Percentiles rank a stretch among this genome's conserved stretches.
These are phyloP conservation scores for Casuarina equisetifolia DNA, from an alignment of 306 rosid genomes.

Conservation along the genomic window DNA sequence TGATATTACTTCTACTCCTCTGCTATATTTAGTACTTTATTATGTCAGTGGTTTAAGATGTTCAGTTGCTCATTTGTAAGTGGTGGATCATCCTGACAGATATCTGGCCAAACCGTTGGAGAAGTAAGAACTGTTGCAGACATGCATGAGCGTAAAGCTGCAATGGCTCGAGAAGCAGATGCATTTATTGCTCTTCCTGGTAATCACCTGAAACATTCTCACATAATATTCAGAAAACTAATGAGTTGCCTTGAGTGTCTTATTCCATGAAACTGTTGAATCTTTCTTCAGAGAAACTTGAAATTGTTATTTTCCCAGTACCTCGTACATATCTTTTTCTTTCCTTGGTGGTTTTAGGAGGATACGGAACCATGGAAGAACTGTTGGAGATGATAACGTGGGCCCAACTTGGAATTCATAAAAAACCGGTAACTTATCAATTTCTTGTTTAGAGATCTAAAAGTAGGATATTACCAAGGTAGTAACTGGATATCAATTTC, in stretches of 20 bases:
- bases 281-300: conserved; percentile 4
- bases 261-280: conserved; percentile 17
- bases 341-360: conserved; percentile 50
- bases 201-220: conserved; percentile 33
- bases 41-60: conserved; percentile 13
- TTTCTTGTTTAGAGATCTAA: conserved; percentile 14
- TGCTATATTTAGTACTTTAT: conserved; percentile 18
- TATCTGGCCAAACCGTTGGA: conserved; percentile 88
- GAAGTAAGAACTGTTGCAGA: conserved; percentile 86
- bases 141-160: conserved; percentile 98
- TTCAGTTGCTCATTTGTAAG: conserved; percentile 19
- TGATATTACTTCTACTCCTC: conserved; percentile 6
- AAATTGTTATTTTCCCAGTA: conserved; percentile 19
- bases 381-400: conserved; percentile 92
- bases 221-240: conserved; percentile 15
- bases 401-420: conserved; percentile 96
- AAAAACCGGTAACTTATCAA: conserved; percentile 60
- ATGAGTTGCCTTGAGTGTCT: conserved; percentile 8
- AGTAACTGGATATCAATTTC: conserved; percentile 27
- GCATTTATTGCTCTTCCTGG: conserved; percentile 98
- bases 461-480: conserved; percentile 4
- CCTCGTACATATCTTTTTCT: conserved; percentile 1
- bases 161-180: conserved; percentile 90
- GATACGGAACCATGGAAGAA: conserved; percentile 99
- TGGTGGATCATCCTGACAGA: conserved; percentile 51